phyloP scores from a whole-genome alignment of 2,329 filamentous ascomycete genomes.

The Mycogone perniciosa region DNA sequence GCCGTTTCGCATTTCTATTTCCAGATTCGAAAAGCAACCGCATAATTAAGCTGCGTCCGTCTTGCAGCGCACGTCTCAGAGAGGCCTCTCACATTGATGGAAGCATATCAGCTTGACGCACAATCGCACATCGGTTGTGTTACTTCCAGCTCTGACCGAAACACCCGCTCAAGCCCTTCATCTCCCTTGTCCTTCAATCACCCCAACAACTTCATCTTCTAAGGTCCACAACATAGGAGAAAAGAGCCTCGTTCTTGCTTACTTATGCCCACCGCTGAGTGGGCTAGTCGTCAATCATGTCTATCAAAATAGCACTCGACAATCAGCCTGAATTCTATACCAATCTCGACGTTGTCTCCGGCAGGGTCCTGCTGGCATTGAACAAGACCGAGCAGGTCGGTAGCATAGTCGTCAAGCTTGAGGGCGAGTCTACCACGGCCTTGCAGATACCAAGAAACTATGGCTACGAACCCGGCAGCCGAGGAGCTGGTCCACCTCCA shows the following conservation, averaged over 20 bases:
- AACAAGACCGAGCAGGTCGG: slow-evolving; percentile 64
- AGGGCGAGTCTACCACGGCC: slow-evolving; percentile 69
- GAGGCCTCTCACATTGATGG: not conserved
- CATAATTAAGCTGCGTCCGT: not conserved
- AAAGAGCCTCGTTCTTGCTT: not conserved
- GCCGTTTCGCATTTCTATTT: not conserved
- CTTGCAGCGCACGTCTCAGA: not conserved
- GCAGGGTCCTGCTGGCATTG: slow-evolving; percentile 50
- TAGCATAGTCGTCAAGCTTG: slow-evolving; percentile 74
- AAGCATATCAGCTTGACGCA: slow-evolving; percentile 3
- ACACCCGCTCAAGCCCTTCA: not conserved
- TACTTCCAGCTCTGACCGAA: not conserved
- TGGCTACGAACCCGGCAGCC: slow-evolving; percentile 34
- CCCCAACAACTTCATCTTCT: not conserved
- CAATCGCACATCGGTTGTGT: not conserved
- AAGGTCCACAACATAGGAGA: not conserved
- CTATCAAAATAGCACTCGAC: slow-evolving; percentile 60
- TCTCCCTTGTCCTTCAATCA: not conserved
- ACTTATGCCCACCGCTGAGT: not conserved
- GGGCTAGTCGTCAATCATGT: slow-evolving; percentile 41
- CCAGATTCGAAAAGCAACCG: not conserved
- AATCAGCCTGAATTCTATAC: slow-evolving; percentile 67
- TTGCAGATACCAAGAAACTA: slow-evolving; percentile 46
- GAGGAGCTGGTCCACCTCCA: slow-evolving; percentile 20
- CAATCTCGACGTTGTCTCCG: slow-evolving; percentile 68